Percentiles rank a stretch among this genome's conserved stretches.
phyloP scores from a whole-genome alignment of 2,329 filamentous ascomycete species.

The Didymosphaeria variabile region DNA sequence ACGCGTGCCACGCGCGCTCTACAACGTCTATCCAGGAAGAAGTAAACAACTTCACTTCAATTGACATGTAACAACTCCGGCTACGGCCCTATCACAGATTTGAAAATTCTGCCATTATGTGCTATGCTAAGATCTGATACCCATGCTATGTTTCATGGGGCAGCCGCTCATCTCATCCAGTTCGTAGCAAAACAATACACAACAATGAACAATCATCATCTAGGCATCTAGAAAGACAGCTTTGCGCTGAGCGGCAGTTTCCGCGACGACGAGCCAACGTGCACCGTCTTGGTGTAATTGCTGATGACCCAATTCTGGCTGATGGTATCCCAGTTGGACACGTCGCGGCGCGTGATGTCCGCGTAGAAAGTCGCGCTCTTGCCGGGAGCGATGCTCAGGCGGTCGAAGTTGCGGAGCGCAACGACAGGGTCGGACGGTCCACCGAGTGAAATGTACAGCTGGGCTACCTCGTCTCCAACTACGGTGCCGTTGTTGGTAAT shows the following conservation, averaged over 20 bases:
- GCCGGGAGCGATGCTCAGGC: conserved; percentile 76
- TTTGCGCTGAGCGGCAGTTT: conserved; percentile 60
- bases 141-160: neutral
- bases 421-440: conserved; percentile 74
- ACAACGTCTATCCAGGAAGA: neutral
- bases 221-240: conserved; percentile 33
- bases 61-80: neutral
- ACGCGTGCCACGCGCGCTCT: neutral
- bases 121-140: neutral
- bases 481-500: conserved; percentile 75
- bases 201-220: conserved; percentile 4
- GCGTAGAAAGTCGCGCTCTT: conserved; percentile 71
- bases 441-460: conserved; percentile 81
- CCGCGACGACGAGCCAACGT: conserved; percentile 67
- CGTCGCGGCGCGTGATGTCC: conserved; percentile 77
- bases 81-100: neutral
- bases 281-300: conserved; percentile 65
- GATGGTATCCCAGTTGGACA: conserved; percentile 84
- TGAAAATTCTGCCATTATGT: conserved; percentile 1
- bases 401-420: conserved; percentile 82
- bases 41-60: neutral
- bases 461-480: conserved; percentile 75
- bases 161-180: neutral
- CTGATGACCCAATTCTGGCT: conserved; percentile 84
- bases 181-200: conserved; percentile 14